Evolutionary conservation across 129 eudicot species (phyloP), one percentile per base, ranked within the genome.

Genomic region (Helianthus tuberosus): DNA sequence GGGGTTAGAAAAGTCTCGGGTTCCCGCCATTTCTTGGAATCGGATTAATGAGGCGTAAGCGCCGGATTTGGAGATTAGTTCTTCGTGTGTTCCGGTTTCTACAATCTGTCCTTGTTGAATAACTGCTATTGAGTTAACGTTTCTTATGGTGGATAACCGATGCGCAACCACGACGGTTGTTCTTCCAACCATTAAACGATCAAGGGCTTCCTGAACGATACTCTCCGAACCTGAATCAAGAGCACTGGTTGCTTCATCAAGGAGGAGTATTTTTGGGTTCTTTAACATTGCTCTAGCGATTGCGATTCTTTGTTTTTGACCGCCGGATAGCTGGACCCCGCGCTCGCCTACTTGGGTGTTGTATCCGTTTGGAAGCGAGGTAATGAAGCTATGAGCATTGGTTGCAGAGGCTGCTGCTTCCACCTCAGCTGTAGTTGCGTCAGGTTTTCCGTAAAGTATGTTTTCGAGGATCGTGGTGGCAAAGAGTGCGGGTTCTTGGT

Each of bases 331-430:
- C 55, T 94, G 99, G 69, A 94, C 86, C 8, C 99, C 99, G 36
- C 97, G 87, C 81, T 94, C 97, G 27, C 99, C 99, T 29, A 91
- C 99, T 86, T 94, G 99, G 64, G 99, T 94, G 80, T 94, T 87
- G 79, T 94, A 94, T 43, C 96, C 94, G 69, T 89, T 86, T 6
- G 99, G 97, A 82, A 94, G 99, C 85, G 89, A 79, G 29, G 94
- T 80, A 47, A 94, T 87, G 77, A 94, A 94, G 88, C 93, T 80
- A 73, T 94, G 99, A 50, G 99, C 99, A 79, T 91, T 94, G 58
- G 99, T 96, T 71, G 99, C 96, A 38, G 90, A 79, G 13, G 96
- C 77, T 53, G 99, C 91, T 36, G 97, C 97, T 83, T 94, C 97
- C 9, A 94, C 91, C 54, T 94, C 96, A 29, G 76, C 87, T 73